Conservation (phyloP, 2,329 filamentous ascomycete species). For the Aspergillus sp. region DNA sequence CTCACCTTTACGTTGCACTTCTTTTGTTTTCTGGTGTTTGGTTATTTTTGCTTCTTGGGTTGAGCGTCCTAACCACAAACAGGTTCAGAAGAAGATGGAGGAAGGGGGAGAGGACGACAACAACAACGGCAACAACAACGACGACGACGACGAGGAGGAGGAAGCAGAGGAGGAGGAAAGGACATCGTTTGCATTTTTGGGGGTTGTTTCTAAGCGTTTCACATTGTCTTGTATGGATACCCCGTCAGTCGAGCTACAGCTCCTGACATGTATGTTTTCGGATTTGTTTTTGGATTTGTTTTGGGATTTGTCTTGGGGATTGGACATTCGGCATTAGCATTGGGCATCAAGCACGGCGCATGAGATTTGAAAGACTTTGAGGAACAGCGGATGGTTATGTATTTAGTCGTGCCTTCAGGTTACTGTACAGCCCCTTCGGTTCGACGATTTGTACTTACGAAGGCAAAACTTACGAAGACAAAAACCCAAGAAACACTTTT, state of each 20-base stretch:
- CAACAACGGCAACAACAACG: too few relatives aligned
- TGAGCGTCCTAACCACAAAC: too few relatives aligned
- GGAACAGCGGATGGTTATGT: not conserved
- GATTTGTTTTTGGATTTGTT: not conserved
- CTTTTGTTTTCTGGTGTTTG: not conserved
- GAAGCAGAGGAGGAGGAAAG: not conserved
- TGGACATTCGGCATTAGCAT: not conserved
- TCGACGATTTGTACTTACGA: not conserved
- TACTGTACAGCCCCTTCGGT: not conserved
- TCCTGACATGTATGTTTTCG: constrained; percentile 20
- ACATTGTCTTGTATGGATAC: constrained; percentile 16
- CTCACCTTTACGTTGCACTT: too few relatives aligned
- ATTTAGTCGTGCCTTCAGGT: not conserved
- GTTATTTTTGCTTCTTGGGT: not conserved
- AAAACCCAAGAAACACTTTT: not conserved
- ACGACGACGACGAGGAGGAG: not conserved
- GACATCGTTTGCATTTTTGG: not conserved
- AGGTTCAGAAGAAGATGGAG: not conserved
- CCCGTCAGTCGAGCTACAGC: constrained; percentile 26
- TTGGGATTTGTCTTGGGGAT: not conserved
- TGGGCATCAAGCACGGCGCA: not conserved
- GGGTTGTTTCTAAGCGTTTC: not conserved
- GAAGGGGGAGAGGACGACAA: too few relatives aligned
- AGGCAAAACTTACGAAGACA: not conserved
- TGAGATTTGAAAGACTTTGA: not conserved